Evolutionary conservation across 352 stramenopile species (phyloP).

Genomic region (Globisporangium radiosum): DNA sequence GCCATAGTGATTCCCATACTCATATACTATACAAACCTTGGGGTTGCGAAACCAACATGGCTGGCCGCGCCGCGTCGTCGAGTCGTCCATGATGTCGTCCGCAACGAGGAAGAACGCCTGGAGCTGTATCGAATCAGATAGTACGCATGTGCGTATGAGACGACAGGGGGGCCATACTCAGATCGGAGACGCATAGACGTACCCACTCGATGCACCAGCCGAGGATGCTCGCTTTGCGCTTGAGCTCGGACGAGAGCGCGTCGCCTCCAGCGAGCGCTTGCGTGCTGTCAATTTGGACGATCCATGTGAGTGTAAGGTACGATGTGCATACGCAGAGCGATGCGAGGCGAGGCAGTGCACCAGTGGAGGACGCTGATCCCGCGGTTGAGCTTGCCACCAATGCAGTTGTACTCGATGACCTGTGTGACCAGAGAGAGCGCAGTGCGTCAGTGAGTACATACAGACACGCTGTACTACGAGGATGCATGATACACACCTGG

Average conservation of each 20-base stretch:
- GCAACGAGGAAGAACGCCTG: slow-evolving; percentile 99
- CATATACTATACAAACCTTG: slow-evolving; percentile 14
- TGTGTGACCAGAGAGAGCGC: slow-evolving; percentile 5
- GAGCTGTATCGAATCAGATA: slow-evolving; percentile 34
- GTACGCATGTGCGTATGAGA: not conserved
- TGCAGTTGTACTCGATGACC: slow-evolving; percentile 95
- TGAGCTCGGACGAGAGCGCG: slow-evolving; percentile 53
- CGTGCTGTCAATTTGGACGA: slow-evolving; percentile 23
- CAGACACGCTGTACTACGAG: not conserved
- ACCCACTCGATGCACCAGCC: slow-evolving; percentile 98
- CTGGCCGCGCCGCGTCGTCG: slow-evolving; percentile 91
- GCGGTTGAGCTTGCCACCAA: slow-evolving; percentile 97
- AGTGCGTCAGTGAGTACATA: not conserved
- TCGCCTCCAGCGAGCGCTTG: slow-evolving; percentile 47
- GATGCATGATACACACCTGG: slow-evolving; percentile 16
- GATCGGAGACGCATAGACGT: not conserved
- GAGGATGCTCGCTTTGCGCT: slow-evolving; percentile 88
- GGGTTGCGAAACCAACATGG: slow-evolving; percentile 96
- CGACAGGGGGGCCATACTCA: not conserved
- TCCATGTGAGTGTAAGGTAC: not conserved
- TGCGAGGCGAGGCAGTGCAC: slow-evolving; percentile 14
- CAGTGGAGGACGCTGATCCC: slow-evolving; percentile 94
- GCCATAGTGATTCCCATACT: slow-evolving; percentile 11
- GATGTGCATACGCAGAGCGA: not conserved
- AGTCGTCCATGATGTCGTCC: slow-evolving; percentile 99